phyloP scores from a whole-genome alignment of 1,139 yeast genomes.

The Debaryomyces psychrophilus region DNA sequence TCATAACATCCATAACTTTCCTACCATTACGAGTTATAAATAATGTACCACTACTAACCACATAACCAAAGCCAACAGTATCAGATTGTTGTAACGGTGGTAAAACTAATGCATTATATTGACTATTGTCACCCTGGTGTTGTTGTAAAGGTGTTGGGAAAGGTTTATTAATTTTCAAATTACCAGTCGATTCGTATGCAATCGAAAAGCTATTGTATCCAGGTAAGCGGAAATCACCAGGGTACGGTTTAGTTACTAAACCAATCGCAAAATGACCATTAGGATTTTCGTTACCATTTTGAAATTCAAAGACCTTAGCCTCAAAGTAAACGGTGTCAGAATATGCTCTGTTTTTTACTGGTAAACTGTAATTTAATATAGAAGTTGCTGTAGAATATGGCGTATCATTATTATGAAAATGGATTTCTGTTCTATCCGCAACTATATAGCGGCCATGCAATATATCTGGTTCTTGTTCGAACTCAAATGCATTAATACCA shows the following conservation, averaged over 20 bases:
- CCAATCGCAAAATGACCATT: constrained; percentile 72
- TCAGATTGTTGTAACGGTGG: constrained; percentile 84
- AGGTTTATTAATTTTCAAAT: constrained; percentile 80
- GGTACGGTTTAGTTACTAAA: constrained; percentile 85
- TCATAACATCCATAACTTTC: constrained; percentile 79
- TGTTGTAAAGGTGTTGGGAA: constrained; percentile 53
- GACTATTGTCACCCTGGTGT: constrained; percentile 50
- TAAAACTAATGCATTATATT: constrained; percentile 64
- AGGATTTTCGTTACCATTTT: constrained; percentile 27
- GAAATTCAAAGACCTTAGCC: constrained; percentile 60
- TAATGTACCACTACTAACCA: constrained; percentile 75
- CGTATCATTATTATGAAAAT: constrained; percentile 49
- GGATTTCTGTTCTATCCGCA: constrained; percentile 66
- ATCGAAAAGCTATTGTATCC: constrained; percentile 82
- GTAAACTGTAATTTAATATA: constrained; percentile 63
- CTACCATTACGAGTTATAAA: constrained; percentile 92
- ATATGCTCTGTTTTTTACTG: constrained; percentile 53
- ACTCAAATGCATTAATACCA: constrained; percentile 47
- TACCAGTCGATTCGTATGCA: constrained; percentile 87
- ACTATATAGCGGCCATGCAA: constrained; percentile 45
- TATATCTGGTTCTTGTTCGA: constrained; percentile 38
- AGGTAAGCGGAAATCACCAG: constrained; percentile 77
- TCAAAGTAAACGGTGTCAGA: constrained; percentile 74
- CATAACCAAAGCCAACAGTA: constrained; percentile 89
- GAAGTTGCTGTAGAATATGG: constrained; percentile 52